These are phyloP conservation scores for Halophytophthora batemanensis DNA, from an alignment of 352 stramenopile genomes.

Conservation along the genomic window DNA sequence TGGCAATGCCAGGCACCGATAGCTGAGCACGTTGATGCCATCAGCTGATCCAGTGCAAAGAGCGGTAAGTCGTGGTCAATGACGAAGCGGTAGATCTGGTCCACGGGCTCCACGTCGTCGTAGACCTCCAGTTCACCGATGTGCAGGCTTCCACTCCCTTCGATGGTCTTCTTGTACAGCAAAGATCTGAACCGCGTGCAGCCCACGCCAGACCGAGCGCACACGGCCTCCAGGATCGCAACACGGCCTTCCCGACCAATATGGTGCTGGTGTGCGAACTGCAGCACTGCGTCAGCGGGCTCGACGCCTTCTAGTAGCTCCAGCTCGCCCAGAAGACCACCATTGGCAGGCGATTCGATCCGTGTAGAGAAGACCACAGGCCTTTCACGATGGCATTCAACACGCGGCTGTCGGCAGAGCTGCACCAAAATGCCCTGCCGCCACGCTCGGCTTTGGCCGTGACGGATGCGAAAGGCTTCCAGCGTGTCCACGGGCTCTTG, in stretches of 20 bases:
- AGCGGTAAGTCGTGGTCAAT: constrained; percentile 40
- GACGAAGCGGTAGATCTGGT: constrained; percentile 71
- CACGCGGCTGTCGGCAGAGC: constrained; percentile 25
- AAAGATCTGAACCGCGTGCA: constrained; percentile 45
- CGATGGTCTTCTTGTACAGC: constrained; percentile 47
- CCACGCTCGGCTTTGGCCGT: constrained; percentile 32
- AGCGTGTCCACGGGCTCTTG: constrained; percentile 56
- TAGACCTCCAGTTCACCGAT: constrained; percentile 65
- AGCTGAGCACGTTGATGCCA: constrained; percentile 32
- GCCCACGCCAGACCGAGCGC: constrained; percentile 20
- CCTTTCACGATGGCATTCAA: constrained; percentile 40
- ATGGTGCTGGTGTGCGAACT: constrained; percentile 32
- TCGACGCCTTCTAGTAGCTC: constrained; percentile 51
- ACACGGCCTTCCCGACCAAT: constrained; percentile 25
- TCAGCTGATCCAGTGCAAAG: constrained; percentile 36
- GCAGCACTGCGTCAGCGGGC: constrained; percentile 42
- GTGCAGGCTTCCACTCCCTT: constrained; percentile 11
- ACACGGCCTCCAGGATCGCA: constrained; percentile 46
- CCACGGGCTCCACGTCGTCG: constrained; percentile 60
- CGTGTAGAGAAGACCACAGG: constrained; percentile 40
- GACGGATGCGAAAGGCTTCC: constrained; percentile 40
- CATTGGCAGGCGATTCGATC: constrained; percentile 24
- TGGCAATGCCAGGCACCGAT: constrained; percentile 28
- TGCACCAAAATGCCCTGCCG: constrained; percentile 38
- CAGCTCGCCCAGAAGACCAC: constrained; percentile 34